Percentiles rank a stretch among this genome's conserved stretches.
Evolutionary conservation across 2,329 filamentous ascomycete species (phyloP).

Genomic region (Fusarium verticillioides): DNA sequence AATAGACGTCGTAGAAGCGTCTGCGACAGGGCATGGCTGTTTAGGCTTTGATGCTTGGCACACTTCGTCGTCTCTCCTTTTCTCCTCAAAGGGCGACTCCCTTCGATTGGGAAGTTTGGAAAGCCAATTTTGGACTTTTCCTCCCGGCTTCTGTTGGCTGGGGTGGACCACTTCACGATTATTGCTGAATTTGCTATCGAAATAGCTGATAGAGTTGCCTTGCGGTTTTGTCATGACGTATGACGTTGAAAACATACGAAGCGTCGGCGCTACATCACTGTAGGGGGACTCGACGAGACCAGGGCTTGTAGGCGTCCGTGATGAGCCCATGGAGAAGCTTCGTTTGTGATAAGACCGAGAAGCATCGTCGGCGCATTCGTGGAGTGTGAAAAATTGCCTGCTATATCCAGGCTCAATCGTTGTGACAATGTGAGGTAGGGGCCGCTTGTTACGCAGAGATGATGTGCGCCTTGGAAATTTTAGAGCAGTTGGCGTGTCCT

Average conservation of each 20-base stretch:
- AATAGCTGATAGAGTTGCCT: too few species aligned
- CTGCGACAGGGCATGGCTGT: rapidly evolving
- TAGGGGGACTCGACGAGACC: background rate
- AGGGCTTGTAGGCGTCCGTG: background rate
- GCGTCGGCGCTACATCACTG: background rate
- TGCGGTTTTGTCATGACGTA: background rate
- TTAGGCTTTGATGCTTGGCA: rapidly evolving
- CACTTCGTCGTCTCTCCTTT: background rate
- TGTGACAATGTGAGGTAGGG: background rate
- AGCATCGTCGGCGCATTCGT: background rate
- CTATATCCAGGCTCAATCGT: background rate
- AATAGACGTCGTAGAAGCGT: rapidly evolving
- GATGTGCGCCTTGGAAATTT: background rate
- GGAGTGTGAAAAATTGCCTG: background rate
- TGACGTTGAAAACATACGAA: background rate
- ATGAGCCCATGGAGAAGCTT: background rate
- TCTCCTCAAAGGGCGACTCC: background rate
- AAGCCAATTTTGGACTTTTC: background rate
- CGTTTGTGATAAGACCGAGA: background rate
- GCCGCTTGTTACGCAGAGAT: background rate
- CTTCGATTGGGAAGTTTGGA: background rate
- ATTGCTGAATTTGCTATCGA: background rate
- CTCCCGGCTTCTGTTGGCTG: background rate
- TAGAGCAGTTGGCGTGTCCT: background rate
- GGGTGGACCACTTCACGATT: background rate